Base-by-base conservation (phyloP, 2,329 filamentous ascomycete species). In the Endothia cerciana region DNA sequence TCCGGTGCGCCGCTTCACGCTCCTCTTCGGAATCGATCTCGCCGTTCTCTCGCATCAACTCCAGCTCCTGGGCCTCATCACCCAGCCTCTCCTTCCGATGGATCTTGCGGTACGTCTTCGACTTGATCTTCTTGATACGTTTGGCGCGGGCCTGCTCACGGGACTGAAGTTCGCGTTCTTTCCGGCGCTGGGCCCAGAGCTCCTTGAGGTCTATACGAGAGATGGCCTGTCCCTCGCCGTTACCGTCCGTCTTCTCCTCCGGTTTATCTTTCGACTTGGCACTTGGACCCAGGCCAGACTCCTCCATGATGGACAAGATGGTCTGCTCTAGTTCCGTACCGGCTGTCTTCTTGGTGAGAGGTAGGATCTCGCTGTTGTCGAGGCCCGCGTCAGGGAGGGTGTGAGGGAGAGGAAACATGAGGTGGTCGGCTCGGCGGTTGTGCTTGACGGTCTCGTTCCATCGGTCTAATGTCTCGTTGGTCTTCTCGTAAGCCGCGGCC, bases 41-140 rank as follows among this genome's bases (percentile, higher is more conserved):
- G 28, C 85, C 84, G 60, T 85, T 86, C 15, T 78, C 77, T 22
- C 82, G 83, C 77, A 83, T 82, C 64, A 73, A 83, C 73, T 85
- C 83, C 22, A 78, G 79, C 19, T 80, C 76, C 19, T 83, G 85
- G 74, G 82, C 80, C 76, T 88, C 77, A 68, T 87, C 76, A 64
- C 85, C 81, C 70, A 84, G 78, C 71, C 82, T 73, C 77, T 89
- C 91, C 75, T 91, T 97, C 45, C 94, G 89, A 78, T 98, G 94
- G 17, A 98, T 90, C 55, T 94, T 90, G 64, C 94, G 91, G 76
- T 97, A 99, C 0, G 93, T 87, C 77, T 97, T 99, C 76, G 92
- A 96, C 84, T 99, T 99, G 81, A 99, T 99, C 82, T 98, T 98
- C 81, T 97, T 97, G 79, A 99, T 93, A 30, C 95, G 90, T 79